Evolutionary conservation across 2,329 filamentous ascomycete genomes (phyloP).

Genomic region (Fusarium cicatricum): DNA sequence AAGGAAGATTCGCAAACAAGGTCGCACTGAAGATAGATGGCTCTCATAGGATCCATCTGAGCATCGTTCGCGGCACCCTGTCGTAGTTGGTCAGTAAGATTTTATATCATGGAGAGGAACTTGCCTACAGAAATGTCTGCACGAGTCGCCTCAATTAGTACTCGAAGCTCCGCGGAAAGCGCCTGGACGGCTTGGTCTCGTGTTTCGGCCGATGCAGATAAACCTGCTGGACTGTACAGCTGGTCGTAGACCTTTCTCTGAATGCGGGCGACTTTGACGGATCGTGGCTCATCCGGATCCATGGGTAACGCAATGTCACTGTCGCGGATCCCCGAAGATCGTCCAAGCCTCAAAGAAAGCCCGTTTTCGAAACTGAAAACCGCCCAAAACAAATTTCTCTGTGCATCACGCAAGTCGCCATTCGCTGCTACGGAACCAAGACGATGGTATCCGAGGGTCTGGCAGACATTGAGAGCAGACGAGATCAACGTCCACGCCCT

Average conservation of each 20-base stretch:
- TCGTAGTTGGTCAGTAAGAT: not conserved
- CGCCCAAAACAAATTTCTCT: slow-evolving; percentile 45
- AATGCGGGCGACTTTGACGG: slow-evolving; percentile 34
- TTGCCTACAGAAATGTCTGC: slow-evolving; percentile 17
- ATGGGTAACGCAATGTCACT: slow-evolving; percentile 41
- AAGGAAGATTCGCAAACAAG: slow-evolving; percentile 48
- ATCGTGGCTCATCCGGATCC: slow-evolving; percentile 25
- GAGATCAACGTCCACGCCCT: slow-evolving; percentile 49
- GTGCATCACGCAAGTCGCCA: not conserved
- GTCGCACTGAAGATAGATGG: slow-evolving; percentile 45
- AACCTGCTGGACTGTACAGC: slow-evolving; percentile 43
- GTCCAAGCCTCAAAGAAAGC: slow-evolving; percentile 47
- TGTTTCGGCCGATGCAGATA: not conserved
- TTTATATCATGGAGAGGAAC: accelerated
- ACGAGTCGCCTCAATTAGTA: slow-evolving; percentile 18
- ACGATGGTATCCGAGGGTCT: slow-evolving; percentile 47
- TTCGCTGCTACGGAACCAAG: not conserved
- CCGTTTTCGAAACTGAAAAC: slow-evolving; percentile 49
- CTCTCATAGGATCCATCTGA: slow-evolving; percentile 36
- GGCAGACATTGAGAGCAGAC: slow-evolving; percentile 45
- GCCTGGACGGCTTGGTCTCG: not conserved
- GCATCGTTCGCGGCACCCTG: slow-evolving; percentile 5
- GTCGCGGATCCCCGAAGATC: slow-evolving; percentile 46
- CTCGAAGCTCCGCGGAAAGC: slow-evolving; percentile 17
- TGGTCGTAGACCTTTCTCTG: slow-evolving; percentile 47